Conservation (phyloP, 371 early-diverging fungal genomes). For the Dinochytrium kinnereticum region DNA sequence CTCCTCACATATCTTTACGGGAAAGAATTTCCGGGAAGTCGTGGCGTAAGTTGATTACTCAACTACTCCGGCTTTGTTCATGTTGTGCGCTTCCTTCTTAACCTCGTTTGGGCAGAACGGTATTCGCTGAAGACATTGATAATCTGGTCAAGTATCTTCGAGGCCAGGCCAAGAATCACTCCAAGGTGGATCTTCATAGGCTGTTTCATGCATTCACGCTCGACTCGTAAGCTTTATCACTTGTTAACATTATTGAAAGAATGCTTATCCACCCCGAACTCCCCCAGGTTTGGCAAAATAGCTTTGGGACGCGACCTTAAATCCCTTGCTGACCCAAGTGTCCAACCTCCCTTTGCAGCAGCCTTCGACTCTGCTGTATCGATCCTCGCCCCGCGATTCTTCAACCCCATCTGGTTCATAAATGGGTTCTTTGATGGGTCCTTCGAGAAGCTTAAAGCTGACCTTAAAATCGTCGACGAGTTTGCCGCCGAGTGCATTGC, state of each 20-base stretch:
- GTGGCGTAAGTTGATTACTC: conserved; percentile 2
- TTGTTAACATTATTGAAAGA: conserved; percentile 4
- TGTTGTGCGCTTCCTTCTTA: too few relatives aligned
- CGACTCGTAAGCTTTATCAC: background rate
- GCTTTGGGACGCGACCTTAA: conserved; percentile 38
- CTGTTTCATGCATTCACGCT: background rate
- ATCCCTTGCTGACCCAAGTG: background rate
- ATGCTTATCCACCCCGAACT: conserved; percentile 4
- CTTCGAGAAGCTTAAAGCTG: background rate
- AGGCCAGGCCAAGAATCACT: background rate
- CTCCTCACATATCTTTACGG: conserved; percentile 19
- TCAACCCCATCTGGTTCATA: conserved; percentile 19
- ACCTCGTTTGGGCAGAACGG: background rate
- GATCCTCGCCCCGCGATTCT: conserved; percentile 5
- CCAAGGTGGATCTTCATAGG: background rate
- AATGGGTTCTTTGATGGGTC: conserved; percentile 1
- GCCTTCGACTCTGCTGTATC: conserved; percentile 56
- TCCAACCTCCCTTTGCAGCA: conserved; percentile 52
- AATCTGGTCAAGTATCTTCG: background rate
- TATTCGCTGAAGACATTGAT: background rate
- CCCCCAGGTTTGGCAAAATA: conserved; percentile 52
- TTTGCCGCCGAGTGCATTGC: conserved; percentile 8
- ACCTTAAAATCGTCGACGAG: conserved; percentile 15
- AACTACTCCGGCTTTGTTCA: too few relatives aligned
- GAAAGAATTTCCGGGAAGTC: conserved; percentile 1